Base-by-base conservation (phyloP, 2,329 filamentous ascomycete species). In the Venturia nashicola region DNA sequence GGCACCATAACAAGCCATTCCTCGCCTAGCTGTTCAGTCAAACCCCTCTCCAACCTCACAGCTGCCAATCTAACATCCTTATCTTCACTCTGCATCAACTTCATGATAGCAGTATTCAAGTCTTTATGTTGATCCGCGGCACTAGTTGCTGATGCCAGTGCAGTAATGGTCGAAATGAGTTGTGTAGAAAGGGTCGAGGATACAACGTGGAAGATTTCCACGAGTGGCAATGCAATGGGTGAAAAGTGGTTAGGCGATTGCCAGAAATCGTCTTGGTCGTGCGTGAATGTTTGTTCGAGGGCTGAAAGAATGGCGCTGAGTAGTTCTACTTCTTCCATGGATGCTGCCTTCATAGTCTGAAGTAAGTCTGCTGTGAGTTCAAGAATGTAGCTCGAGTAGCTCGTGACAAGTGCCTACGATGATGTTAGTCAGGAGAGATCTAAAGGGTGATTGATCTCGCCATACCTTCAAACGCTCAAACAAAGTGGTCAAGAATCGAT, bases 1-100 rank as follows among this genome's bases (percentile, higher is more conserved):
- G 93, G 91, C 72, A 97, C 75, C 78, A 95, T 83, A 1, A 86
- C 84, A 65, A 99, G 77, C 94, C 94, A 99, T 72, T 99, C 94
- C 74, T 97, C 92, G 65, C 92, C 92, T 34, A 97, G 77, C 59
- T 84, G 81, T 68, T 89, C 85, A 14, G 91, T 95, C 67, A 97
- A 79, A 16, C 82, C 83, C 72, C 91, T 88, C 77, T 97, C 85
- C 68, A 88, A 88, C 75, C 86, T 86, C 43, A 99, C 87, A 0
- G 90, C 91, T 1, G 89, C 90, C 42, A 97, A 79, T 18, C 94
- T 83, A 8, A 93, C 87, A 32, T 83, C 80, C 8, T 88, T 79
- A 64, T 84, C 83, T 67, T 91, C 86, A 3, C 87, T 86, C 39
- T 90, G 86, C 75, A 97, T 84, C 70, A 88, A 87, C 72, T 86